A percentile compares a stretch with the other conserved stretches of the same genome.
phyloP scores from a whole-genome alignment of 1,284 basidiomycete genomes.

The Tilletia horrida region DNA sequence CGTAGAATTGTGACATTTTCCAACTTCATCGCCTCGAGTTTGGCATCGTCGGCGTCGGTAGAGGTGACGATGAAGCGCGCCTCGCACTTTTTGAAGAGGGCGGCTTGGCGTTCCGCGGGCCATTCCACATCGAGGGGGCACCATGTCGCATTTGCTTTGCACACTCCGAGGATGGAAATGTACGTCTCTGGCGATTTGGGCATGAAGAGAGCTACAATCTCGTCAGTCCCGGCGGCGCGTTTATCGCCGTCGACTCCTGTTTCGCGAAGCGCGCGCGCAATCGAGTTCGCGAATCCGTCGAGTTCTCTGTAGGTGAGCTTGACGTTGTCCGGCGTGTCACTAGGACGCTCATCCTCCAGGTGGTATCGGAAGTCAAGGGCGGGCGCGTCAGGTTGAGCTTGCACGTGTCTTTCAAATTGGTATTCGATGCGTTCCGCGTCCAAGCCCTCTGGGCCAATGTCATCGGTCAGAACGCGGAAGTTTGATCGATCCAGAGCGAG shows the following conservation, averaged over 20 bases:
- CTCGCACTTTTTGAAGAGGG: conserved; percentile 50
- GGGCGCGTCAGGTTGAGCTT: conserved; percentile 27
- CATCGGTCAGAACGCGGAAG: not conserved
- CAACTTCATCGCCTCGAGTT: not conserved
- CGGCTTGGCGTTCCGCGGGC: conserved; percentile 48
- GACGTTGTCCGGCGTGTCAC: conserved; percentile 1
- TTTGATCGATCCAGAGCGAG: conserved; percentile 35
- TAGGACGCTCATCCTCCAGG: conserved; percentile 24
- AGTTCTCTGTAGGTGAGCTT: conserved; percentile 42
- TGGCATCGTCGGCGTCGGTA: not conserved
- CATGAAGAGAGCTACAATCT: conserved; percentile 47
- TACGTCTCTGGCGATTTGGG: conserved; percentile 48
- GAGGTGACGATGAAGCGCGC: conserved; percentile 36
- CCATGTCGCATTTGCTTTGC: conserved; percentile 55
- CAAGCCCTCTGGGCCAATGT: conserved; percentile 29
- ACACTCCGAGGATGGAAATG: conserved; percentile 43
- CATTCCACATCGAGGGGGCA: conserved; percentile 56
- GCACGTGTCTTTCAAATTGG: conserved; percentile 39
- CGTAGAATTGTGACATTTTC: conserved; percentile 5
- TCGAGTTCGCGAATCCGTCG: conserved; percentile 35
- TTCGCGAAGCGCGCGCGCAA: conserved; percentile 31
- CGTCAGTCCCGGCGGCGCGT: conserved; percentile 16
- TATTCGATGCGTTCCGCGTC: conserved; percentile 38
- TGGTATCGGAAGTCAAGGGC: conserved; percentile 47
- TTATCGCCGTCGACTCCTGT: not conserved